Base-by-base conservation (phyloP, 306 rosid genomes). In the Phaseolus lunatus region DNA sequence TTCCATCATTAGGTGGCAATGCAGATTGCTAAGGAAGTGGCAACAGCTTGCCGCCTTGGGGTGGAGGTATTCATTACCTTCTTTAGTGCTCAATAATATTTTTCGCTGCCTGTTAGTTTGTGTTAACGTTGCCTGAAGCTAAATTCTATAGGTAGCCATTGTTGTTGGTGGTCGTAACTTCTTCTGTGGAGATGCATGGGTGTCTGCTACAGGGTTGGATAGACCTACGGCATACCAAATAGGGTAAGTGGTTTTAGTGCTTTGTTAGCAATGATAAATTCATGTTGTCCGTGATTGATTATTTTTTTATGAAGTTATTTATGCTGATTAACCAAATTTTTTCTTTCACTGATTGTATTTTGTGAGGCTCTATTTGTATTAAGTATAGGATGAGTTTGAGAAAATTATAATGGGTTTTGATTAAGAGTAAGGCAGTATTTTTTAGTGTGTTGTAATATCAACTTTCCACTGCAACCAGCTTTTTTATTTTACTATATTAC, bases 11-110 rank as follows among this genome's bases (percentile, higher is more conserved):
- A 86, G 89, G 81, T 86, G 65, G 83, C 86, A 5, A 82, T 73
- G 85, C 89, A 82, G 81, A 74, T 86, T 80, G 86, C 89, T 80
- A 57, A 75, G 81, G 89, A 86, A 80, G 84, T 86, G 63, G 80
- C 85, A 63, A 72, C 81, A 59, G 66, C 66, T 29, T 27, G 66
- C 66, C 22, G 41, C 41, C 66, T 59, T 59, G 66, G 66, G 41
- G 66, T 59, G 43, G 66, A 59, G 66, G 66, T 59, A 59, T 59
- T 58, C 66, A 10, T 59, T 27, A 11, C 2, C 66, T 27, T 59
- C 22, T 13, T 59, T 26, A 26, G 7, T 53, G 61, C 29, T 53
- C 15, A 20, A 3, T 3, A 23, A 11, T 57, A 11, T 57, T 26
- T 26, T 27, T 7, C 39, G 14, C 19, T 14, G 20, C 5, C 13